These are phyloP conservation scores for Polyplosphaeria fusca DNA, from an alignment of 495 filamentous ascomycete genomes.

Conservation along the genomic window DNA sequence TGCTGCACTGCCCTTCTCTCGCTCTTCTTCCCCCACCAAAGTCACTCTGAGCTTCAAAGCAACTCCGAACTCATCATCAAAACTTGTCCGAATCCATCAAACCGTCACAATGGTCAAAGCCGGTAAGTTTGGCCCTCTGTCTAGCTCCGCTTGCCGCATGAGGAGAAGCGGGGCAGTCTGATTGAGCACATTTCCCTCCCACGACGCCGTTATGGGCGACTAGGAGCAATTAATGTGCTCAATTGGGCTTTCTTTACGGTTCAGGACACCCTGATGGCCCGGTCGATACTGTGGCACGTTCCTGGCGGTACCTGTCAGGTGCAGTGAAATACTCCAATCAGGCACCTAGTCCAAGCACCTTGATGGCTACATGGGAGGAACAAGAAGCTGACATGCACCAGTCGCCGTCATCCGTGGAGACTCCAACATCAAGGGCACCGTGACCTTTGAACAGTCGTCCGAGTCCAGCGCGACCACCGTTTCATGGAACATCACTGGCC, in stretches of 20 bases:
- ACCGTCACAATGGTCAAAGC: constrained; percentile 38
- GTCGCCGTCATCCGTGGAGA: constrained; percentile 97
- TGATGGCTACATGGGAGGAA: no score
- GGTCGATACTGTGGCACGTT: neutral
- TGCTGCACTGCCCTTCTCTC: neutral
- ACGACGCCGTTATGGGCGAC: neutral
- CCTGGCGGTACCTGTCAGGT: no score
- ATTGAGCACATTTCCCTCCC: constrained; percentile 32
- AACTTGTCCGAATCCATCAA: neutral
- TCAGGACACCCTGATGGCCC: constrained; percentile 30
- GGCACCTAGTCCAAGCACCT: no score
- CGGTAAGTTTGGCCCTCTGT: constrained; percentile 24
- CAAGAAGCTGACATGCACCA: no score
- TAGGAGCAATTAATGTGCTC: no score
- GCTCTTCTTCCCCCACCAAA: neutral
- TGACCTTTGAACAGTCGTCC: constrained; percentile 88
- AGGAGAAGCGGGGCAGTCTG: constrained; percentile 11
- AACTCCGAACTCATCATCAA: neutral
- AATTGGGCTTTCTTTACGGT: constrained; percentile 1
- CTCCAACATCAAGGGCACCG: constrained; percentile 84
- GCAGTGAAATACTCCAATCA: no score
- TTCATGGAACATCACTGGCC: constrained; percentile 85
- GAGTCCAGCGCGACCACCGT: constrained; percentile 80
- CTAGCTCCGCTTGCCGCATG: neutral
- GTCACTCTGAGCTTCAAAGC: neutral